Base-by-base conservation (phyloP, 305 asterid genomes). In the Fraxinus latifolia region DNA sequence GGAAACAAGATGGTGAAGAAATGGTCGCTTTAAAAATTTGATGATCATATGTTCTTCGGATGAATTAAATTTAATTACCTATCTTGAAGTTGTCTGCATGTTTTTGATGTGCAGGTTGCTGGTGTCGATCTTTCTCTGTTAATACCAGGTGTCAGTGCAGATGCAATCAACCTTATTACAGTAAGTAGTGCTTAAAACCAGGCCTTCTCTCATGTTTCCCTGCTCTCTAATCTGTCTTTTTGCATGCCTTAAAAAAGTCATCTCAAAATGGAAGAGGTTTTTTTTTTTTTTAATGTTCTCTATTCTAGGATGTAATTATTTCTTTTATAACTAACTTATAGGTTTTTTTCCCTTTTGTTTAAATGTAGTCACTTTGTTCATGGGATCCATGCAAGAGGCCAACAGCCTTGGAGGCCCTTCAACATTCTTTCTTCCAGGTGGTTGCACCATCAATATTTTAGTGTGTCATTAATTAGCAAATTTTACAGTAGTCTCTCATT, bases 301-400 rank as follows among this genome's bases (percentile, higher is more conserved):
- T 60, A 17, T 60, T 60, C 31, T 60, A 21, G 60, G 2, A 12
- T 23, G 32, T 23, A 25, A 65, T 65, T 2, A 11, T 65, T 8
- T 65, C 68, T 58, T 58, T 7, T 65, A 11, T 65, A 21, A 23
- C 12, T 29, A 62, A 9, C 72, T 62, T 8, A 62, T 29, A 27
- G 44, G 15, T 77, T 53, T 25, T 37, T 55, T 68, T 67, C 5
- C 42, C 23, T 78, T 80, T 75, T 86, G 44, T 83, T 71, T 36
- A 82, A 73, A 21, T 86, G 68, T 79, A 95, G 98, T 92, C 95
- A 58, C 97, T 95, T 74, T 96, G 99, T 82, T 93, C 98, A 5
- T 96, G 99, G 99, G 89, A 96, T 86, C 99, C 99, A 44, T 79
- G 88, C 82, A 91, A 90, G 90, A 92, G 99, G 90, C 99, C 98